Evolutionary conservation across 164 flowering plant species (phyloP), one percentile per base, ranked within the genome.

Genomic region (Litsea cubeba): DNA sequence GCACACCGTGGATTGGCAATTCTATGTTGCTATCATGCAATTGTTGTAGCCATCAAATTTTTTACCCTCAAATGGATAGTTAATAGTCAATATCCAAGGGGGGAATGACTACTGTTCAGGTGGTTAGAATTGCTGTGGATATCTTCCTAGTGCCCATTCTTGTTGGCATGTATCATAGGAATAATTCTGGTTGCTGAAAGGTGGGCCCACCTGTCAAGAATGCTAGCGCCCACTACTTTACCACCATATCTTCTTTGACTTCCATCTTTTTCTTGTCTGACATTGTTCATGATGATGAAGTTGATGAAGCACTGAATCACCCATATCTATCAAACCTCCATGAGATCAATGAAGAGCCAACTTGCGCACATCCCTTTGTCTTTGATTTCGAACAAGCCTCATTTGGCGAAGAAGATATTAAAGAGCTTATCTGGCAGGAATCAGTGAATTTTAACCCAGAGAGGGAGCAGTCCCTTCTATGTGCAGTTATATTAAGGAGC

Each of bases 341-440:
- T 71, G 98, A 92, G 84, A 88, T 92, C 84, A 92, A 92, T 25
- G 97, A 90, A 75, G 95, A 94, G 76, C 98, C 98, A 17, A 84
- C 80, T 65, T 91, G 97, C 81, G 81, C 89, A 22, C 74, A 84
- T 65, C 93, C 96, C 28, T 92, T 94, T 76, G 49, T 65, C 69
- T 92, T 94, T 71, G 97, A 90, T 83, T 90, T 92, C 62, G 98
- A 92, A 65, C 93, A 90, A 71, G 24, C 87, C 62, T 72, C 85
- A 8, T 80, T 92, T 75, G 81, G 77, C 64, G 98, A 92, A 80
- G 93, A 92, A 63, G 96, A 94, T 64, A 88, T 91, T 71, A 94
- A 85, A 79, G 92, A 92, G 76, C 95, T 94, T 72, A 84, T 94
- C 75, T 92, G 89, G 93, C 73, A 24, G 78, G 98, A 94, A 79